Base-by-base conservation (phyloP, 805 yeast genomes). In the Saccharomycopsis olivae region DNA sequence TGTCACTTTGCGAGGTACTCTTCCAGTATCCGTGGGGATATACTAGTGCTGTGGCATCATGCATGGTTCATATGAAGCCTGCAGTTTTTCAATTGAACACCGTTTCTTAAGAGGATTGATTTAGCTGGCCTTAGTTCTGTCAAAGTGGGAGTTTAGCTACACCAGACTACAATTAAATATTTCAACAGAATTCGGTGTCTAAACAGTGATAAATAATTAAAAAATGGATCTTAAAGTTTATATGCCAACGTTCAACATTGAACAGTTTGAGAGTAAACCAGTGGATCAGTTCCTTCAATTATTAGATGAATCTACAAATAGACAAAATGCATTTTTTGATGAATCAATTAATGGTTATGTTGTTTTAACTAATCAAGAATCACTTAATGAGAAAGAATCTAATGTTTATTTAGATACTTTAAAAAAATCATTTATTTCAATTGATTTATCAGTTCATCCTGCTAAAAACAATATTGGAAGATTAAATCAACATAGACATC, bases 361-460 rank as follows among this genome's bases (percentile, higher is more conserved):
- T 5, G 49, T 46, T 6, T 29, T 46, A 11, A 29, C 43, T 16
- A 43, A 43, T 29, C 19, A 27, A 10, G 46, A 46, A 15, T 14
- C 20, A 6, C 20, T 45, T 2, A 17, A 18, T 17, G 38, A 9
- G 6, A 21, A 34, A 16, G 45, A 41, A 21, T 18, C 29, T n/a
- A 35, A 40, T n/a, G 23, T 38, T 5, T 43, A 46, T 28, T 13
- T 36, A 6, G 37, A 39, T 6, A 41, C 42, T 9, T 32, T 46
- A 18, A 29, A 36, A 16, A 38, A 43, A 21, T 23, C 45, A 5
- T 38, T 40, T 9, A 35, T 46, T 8, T 36, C 49, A 31, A 30
- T 46, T 5, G 49, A 43, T 23, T 32, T 46, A 17, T 44, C 47
- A 4, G 47, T 46, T n/a, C 49, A 46, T 35, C 47, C 49, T n/a